Evolutionary conservation across 805 yeast species (phyloP), one percentile per base, ranked within the genome.

Genomic region (Kockiozyma suomiensis): DNA sequence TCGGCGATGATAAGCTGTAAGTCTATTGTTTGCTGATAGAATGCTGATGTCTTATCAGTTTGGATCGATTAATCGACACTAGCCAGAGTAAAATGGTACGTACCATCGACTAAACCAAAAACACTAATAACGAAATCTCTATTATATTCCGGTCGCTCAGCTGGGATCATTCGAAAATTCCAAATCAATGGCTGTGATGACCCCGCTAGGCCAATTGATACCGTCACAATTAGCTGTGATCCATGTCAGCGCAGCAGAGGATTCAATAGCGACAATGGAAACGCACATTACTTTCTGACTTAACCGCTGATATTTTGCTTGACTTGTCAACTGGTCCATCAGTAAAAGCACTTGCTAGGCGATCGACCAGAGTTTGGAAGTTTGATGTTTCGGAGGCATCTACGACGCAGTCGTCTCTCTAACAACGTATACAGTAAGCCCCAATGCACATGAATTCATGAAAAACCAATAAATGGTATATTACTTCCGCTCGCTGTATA

Each of bases 331-430:
- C 25, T 19, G 10, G 23, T 5, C 28, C 42, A 2, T 25, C 32
- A 5, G 8, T n/a, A 21, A 57, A 54, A 6, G 53, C 50, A 23
- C 42, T 50, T 13, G 38, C 13, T 17, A 59, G 23, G 23, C 38
- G 47, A 3, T 26, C 40, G 15, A 59, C 43, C 13, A 61, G 50
- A 13, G 49, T 47, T 7, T n/a, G 28, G 21, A 54, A 32, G 32
- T 61, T 57, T 21, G 58, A 40, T 4, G 53, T 28, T 23, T 47
- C 30, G 13, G 57, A 37, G 17, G 54, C 57, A 37, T 59, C 64
- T 10, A 61, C 57, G 17, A 50, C 51, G 33, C 62, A 59, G 30
- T 51, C 33, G 13, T 61, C 63, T 32, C 50, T 33, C 65, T 61
- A 23, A 8, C 26, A 10, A 4, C 6, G 4, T 6, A 17, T 12